phyloP scores from a whole-genome alignment of 2,329 filamentous ascomycete genomes.

The Xenosphaeropsis pyriputrescens region DNA sequence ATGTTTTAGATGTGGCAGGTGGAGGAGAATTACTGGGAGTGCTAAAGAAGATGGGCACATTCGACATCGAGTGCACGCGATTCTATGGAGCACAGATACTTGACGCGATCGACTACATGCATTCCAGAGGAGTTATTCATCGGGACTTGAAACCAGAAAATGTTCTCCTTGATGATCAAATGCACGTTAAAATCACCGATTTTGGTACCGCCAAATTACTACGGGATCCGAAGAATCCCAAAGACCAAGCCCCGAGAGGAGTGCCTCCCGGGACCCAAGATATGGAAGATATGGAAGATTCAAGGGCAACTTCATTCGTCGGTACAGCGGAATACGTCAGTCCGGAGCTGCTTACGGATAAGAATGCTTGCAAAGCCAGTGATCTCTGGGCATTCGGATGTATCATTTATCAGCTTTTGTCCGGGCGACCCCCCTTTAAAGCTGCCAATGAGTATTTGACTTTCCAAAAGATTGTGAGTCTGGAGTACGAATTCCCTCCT shows the following conservation, averaged over 20 bases:
- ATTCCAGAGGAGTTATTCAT: slow-evolving; percentile 88
- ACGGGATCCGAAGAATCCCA: slow-evolving; percentile 32
- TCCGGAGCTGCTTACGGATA: slow-evolving; percentile 89
- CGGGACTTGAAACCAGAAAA: slow-evolving; percentile 96
- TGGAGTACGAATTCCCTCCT: slow-evolving; percentile 86
- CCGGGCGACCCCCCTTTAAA: slow-evolving; percentile 96
- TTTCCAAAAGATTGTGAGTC: slow-evolving; percentile 91
- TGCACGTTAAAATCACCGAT: slow-evolving; percentile 98
- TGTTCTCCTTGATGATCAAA: slow-evolving; percentile 83
- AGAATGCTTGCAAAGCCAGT: slow-evolving; percentile 93
- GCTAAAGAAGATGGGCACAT: slow-evolving; percentile 85
- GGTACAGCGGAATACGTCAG: slow-evolving; percentile 98
- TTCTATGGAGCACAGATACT: slow-evolving; percentile 96
- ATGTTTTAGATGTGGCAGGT: slow-evolving; percentile 85
- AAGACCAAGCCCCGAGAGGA: slow-evolving; percentile 19
- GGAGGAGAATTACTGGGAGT: slow-evolving; percentile 87
- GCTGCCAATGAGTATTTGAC: slow-evolving; percentile 91
- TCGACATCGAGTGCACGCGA: slow-evolving; percentile 84
- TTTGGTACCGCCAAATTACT: slow-evolving; percentile 97
- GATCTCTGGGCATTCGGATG: slow-evolving; percentile 98
- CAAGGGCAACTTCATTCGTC: slow-evolving; percentile 84
- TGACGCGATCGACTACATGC: slow-evolving; percentile 96
- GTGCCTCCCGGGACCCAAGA: slow-evolving; percentile 21
- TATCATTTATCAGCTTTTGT: slow-evolving; percentile 89
- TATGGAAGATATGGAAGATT: slow-evolving; percentile 36